Percentiles rank a stretch among this genome's conserved stretches.
Evolutionary conservation across 2,329 filamentous ascomycete species (phyloP).

Genomic region (Coniochaeta ligniaria): DNA sequence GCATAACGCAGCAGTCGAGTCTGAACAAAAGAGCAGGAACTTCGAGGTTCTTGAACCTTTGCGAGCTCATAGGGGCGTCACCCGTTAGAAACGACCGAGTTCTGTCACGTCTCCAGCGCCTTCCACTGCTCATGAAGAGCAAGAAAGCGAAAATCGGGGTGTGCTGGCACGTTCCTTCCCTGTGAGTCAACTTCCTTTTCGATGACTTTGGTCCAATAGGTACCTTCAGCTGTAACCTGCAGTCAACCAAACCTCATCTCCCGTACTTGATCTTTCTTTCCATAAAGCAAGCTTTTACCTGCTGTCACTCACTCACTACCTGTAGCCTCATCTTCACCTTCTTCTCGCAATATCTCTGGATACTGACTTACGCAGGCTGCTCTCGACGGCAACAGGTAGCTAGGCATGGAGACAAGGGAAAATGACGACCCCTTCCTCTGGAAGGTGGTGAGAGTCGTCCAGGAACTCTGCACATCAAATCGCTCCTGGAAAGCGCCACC

Average conservation of each 20-base stretch:
- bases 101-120: background rate
- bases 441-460: constrained; percentile 60
- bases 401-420: constrained; percentile 19
- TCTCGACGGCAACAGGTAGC: background rate
- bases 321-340: background rate
- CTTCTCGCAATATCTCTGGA: background rate
- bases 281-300: background rate
- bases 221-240: background rate
- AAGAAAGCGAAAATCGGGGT: background rate
- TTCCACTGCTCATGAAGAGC: background rate
- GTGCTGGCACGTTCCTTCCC: background rate
- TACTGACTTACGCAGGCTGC: background rate
- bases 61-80: background rate
- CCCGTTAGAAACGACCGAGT: background rate
- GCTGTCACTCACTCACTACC: background rate
- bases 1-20: background rate
- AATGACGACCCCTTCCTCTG: constrained; percentile 65
- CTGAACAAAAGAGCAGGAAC: background rate
- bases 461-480: constrained; percentile 52
- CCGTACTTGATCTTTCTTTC: background rate
- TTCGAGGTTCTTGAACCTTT: background rate
- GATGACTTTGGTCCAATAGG: background rate
- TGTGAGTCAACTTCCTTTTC: background rate
- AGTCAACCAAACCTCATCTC: background rate
- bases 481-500: constrained; percentile 38